Base-by-base conservation (phyloP, 2,329 filamentous ascomycete species). In the Nakataea oryzae region DNA sequence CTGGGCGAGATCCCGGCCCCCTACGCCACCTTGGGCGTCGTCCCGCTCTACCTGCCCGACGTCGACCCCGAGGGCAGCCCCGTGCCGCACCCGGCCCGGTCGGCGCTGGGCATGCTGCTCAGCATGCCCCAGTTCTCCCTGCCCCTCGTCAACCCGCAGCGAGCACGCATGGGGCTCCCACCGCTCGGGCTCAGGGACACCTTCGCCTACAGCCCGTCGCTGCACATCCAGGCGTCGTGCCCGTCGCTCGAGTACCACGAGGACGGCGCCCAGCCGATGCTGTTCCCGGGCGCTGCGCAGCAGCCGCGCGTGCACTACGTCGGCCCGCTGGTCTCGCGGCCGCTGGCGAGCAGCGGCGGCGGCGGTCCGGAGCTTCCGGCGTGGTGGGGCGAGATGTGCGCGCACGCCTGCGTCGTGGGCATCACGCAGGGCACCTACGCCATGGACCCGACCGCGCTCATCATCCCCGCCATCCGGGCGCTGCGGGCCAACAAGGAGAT, bases 11-110 rank as follows among this genome's bases (percentile, higher is more conserved):
- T 58, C 28, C 64, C 75, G 9, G 65, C 64, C 0, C 17, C 41
- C 4, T 76, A 74, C 62, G 74, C 73, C 3, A 76, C 74, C 0
- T 65, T 76, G 12, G 74, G 74, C 3, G 73, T 76, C 3, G 74
- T 75, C 41, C 74, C 74, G 2, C 69, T 76, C n/a, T 65, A 66
- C 3, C 66, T 64, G 8, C n/a, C 30, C 34, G n/a, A 41, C 29
- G 57, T 63, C 3, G 63, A 64, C 55, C 64, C 64, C 34, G 75
- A 76, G 58, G 65, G 72, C 6, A 68, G 71, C 2, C 70, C 69
- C 8, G 64, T 64, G 13, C 26, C 47, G 56, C 65, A 66, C 32
- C 74, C 73, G 13, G 68, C 74, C 6, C 65, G 65, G 0, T 70
- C 70, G 3, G 64, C 63, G 54, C 26, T 70, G 1, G 68, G 68